Evolutionary conservation across 208 protist genomes (phyloP), one percentile per base, ranked within the genome.

Genomic region (Leishmania aethiopica): DNA sequence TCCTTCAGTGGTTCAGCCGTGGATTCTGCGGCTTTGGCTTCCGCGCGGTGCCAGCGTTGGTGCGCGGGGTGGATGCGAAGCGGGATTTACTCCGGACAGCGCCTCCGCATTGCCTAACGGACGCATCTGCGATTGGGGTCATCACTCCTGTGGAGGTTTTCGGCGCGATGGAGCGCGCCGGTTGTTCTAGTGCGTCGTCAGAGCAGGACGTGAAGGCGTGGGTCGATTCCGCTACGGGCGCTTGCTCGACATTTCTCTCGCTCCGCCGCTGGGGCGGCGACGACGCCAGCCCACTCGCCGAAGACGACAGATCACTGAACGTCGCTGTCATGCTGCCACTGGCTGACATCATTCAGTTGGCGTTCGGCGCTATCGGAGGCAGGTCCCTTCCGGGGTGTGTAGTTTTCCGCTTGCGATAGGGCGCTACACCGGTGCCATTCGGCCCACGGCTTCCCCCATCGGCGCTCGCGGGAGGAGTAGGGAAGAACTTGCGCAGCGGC

Each of bases 401-500:
- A 11, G 82, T 80, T 64, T 78, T 73, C 60, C 82, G 77, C 82
- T 79, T 86, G 42, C 78, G 82, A 42, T 82, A 86, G 35, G 77
- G 60, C n/a, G 75, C 45, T 17, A 47, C 62, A 47, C 60, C 47
- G 37, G 15, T 53, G 25, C 55, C 64, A 1, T 47, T 51, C 19
- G n/a, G 17, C 1, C 57, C 40, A 22, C 82, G 78, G 40, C 35
- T 49, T 19, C 55, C 19, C 19, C 80, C 83, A 35, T 83, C 85
- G 17, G 85, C 78, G 42, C 78, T 87, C 1, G 79, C 74, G 2
- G 83, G 85, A 35, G 85, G 82, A 5, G 88, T 87, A 6, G 87
- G 87, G 40, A 88, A 90, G 37, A 84, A 75, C 75, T 85, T 83
- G 13, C 57, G 67, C 10, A 78, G 79, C 28, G 51, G 70, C 64